Conservation (phyloP, 2,329 filamentous ascomycete genomes). For the Botryotinia convoluta region DNA sequence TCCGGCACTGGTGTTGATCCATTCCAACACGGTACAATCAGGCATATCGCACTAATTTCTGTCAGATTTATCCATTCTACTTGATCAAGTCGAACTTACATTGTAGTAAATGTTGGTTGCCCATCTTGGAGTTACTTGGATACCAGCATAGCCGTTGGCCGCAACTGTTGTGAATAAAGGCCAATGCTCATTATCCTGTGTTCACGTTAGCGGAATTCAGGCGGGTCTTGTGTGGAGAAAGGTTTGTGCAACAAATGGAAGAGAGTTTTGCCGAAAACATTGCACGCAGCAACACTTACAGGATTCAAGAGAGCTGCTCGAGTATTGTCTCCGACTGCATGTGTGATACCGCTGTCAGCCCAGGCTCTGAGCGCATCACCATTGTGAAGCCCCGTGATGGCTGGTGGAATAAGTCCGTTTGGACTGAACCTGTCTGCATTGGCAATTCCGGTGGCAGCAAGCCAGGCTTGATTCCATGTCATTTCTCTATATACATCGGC, state of each 20-base stretch:
- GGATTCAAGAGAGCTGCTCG: constrained; percentile 52
- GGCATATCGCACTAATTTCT: constrained; percentile 48
- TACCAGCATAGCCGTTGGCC: constrained; percentile 53
- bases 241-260: not conserved
- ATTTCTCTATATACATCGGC: constrained; percentile 56
- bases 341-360: constrained; percentile 56
- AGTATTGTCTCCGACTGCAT: constrained; percentile 64
- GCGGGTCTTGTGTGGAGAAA: not conserved
- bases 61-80: not conserved
- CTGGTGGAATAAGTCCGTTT: constrained; percentile 58
- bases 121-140: constrained; percentile 58
- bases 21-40: constrained; percentile 55
- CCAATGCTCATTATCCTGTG: constrained; percentile 46
- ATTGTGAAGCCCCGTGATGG: constrained; percentile 63
- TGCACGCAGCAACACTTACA: constrained; percentile 40
- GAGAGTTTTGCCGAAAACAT: not conserved
- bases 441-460: constrained; percentile 51
- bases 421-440: constrained; percentile 48
- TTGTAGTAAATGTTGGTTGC: constrained; percentile 64
- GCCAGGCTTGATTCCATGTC: constrained; percentile 58
- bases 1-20: constrained; percentile 57
- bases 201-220: not conserved
- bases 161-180: constrained; percentile 52
- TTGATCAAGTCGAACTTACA: constrained; percentile 21
- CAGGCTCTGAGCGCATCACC: constrained; percentile 60